Conservation (phyloP, 73 alveolate genomes). For the Tetrahymena malaccensis region DNA sequence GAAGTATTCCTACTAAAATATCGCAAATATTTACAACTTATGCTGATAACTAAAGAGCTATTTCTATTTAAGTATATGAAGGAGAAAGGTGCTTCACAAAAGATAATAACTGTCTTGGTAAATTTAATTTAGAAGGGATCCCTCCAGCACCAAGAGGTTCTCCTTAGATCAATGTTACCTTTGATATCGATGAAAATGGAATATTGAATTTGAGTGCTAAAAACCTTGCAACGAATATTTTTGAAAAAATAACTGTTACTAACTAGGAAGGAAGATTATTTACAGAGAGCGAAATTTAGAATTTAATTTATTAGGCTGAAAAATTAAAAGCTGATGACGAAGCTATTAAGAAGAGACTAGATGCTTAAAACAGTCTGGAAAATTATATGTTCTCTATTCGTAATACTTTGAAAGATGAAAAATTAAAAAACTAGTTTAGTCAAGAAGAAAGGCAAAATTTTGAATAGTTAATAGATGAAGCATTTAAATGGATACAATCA, state of each 20-base stretch:
- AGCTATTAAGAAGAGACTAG: slow-evolving; percentile 58
- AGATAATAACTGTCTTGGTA: slow-evolving; percentile 49
- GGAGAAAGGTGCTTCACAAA: slow-evolving; percentile 57
- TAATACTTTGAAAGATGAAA: slow-evolving; percentile 81
- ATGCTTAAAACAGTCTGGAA: slow-evolving; percentile 85
- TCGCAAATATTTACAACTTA: background rate
- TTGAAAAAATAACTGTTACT: slow-evolving; percentile 37
- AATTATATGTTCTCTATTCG: slow-evolving; percentile 64
- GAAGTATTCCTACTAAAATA: slow-evolving; percentile 51
- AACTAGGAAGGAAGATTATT: slow-evolving; percentile 59
- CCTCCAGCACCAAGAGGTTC: slow-evolving; percentile 65
- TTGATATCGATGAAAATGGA: slow-evolving; percentile 49
- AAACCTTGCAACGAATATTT: slow-evolving; percentile 70
- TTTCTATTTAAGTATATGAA: slow-evolving; percentile 40
- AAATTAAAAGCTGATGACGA: slow-evolving; percentile 85
- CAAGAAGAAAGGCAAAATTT: slow-evolving; percentile 61
- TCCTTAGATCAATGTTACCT: slow-evolving; percentile 42
- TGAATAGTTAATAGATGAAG: slow-evolving; percentile 23
- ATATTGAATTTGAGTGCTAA: slow-evolving; percentile 59
- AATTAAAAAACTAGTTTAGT: slow-evolving; percentile 66
- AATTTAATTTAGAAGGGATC: slow-evolving; percentile 32
- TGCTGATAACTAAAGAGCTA: background rate
- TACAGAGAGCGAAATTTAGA: slow-evolving; percentile 63
- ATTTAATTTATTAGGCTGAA: slow-evolving; percentile 79
- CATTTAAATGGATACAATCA: slow-evolving; percentile 52